Evolutionary conservation across 208 protist species (phyloP).

Genomic region (Naegleria fowleri): DNA sequence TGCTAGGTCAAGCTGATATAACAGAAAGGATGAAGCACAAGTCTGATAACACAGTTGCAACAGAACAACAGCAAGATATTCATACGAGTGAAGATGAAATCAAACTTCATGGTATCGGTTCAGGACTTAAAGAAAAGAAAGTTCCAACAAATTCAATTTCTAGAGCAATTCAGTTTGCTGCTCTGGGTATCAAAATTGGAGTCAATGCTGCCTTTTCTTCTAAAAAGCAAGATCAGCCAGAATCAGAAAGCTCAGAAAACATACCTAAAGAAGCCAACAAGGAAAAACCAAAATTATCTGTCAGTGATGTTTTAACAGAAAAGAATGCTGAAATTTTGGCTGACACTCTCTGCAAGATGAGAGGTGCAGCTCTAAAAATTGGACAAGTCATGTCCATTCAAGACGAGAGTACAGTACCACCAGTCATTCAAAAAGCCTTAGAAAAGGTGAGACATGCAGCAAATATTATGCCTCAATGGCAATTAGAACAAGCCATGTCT

Average conservation of each 20-base stretch:
- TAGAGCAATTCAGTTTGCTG: conserved; percentile 6
- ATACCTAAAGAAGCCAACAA: not conserved
- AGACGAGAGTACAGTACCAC: conserved; percentile 69
- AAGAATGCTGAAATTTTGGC: conserved; percentile 69
- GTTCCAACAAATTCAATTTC: not conserved
- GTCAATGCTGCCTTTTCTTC: not conserved
- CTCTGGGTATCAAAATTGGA: not conserved
- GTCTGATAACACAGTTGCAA: not conserved
- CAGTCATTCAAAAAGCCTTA: conserved; percentile 64
- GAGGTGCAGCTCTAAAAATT: conserved; percentile 84
- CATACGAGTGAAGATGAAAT: not conserved
- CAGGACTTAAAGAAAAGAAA: not conserved
- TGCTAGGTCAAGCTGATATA: not conserved
- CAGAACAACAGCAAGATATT: not conserved
- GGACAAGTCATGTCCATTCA: conserved; percentile 88
- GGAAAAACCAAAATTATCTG: not conserved
- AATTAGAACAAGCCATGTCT: conserved; percentile 57
- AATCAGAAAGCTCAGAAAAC: not conserved
- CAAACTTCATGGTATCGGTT: not conserved
- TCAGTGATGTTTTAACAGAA: conserved; percentile 30
- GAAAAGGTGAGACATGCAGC: conserved; percentile 68
- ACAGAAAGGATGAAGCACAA: too few relatives aligned
- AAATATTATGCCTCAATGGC: conserved; percentile 65
- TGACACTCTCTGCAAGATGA: conserved; percentile 86
- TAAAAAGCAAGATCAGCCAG: not conserved